Percentiles rank a stretch among this genome's conserved stretches.
These are phyloP conservation scores for Trichosanthes cucumerina DNA, from an alignment of 306 rosid genomes.

Conservation along the genomic window DNA sequence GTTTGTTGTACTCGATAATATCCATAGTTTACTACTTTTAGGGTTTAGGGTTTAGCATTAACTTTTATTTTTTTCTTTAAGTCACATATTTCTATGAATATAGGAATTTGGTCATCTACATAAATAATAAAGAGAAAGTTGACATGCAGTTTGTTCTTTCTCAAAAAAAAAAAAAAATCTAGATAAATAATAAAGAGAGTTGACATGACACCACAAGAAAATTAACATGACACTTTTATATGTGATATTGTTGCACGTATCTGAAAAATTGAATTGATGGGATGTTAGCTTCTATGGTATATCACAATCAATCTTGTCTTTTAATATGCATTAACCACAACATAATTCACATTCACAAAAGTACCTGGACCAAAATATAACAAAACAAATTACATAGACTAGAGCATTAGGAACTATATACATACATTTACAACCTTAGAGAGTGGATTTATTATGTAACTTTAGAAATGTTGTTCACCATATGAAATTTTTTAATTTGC, in stretches of 20 bases:
- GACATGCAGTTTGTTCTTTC: too few relatives aligned
- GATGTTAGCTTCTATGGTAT: background rate
- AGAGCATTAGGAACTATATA: background rate
- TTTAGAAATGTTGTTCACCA: background rate
- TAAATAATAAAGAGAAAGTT: too few relatives aligned
- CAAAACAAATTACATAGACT: background rate
- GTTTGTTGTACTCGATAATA: background rate
- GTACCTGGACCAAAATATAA: background rate
- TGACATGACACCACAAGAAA: background rate
- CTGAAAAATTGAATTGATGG: background rate
- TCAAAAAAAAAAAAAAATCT: too few relatives aligned
- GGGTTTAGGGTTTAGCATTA: background rate
- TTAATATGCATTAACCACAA: background rate
- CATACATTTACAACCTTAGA: background rate
- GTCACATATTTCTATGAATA: background rate
- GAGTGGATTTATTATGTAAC: background rate
- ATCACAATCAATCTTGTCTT: background rate
- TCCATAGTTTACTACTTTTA: background rate
- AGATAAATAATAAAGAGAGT: background rate
- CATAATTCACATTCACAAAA: background rate
- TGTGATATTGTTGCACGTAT: background rate
- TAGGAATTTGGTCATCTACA: background rate
- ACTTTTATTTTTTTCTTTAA: background rate
- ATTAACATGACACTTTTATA: background rate
- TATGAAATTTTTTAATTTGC: too few relatives aligned